These are phyloP conservation scores for Nicotiana attenuata DNA, from an alignment of 257 asterid species.

Conservation along the genomic window DNA sequence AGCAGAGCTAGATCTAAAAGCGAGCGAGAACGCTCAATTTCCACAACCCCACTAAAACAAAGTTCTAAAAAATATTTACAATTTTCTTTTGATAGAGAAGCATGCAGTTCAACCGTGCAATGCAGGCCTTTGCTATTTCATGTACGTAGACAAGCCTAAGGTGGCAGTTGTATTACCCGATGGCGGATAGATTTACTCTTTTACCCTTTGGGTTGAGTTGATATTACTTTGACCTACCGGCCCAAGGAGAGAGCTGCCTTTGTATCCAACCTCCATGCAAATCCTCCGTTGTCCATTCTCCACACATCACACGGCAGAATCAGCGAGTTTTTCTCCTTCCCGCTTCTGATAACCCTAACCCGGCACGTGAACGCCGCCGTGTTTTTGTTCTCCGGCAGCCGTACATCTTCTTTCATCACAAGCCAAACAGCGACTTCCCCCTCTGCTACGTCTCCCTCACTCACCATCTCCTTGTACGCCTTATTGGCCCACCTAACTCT, in stretches of 20 bases:
- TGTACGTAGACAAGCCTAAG: neutral
- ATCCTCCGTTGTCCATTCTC: conserved; percentile 76
- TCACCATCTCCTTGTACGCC: conserved; percentile 44
- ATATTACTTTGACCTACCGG: conserved; percentile 17
- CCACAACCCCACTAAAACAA: neutral
- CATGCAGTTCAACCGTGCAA: neutral
- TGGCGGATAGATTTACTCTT: neutral
- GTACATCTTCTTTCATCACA: conserved; percentile 39
- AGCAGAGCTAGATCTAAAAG: neutral
- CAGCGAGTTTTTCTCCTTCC: conserved; percentile 26
- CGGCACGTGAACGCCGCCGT: conserved; percentile 60
- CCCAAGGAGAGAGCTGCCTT: conserved; percentile 65
- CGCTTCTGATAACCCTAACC: conserved; percentile 56
- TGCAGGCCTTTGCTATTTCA: neutral
- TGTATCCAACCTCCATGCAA: conserved; percentile 91
- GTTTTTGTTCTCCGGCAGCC: conserved; percentile 18
- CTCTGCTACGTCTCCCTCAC: conserved; percentile 11
- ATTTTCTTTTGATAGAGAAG: neutral
- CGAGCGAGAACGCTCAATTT: neutral
- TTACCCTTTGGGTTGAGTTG: neutral
- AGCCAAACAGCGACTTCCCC: conserved; percentile 41
- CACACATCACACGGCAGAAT: conserved; percentile 84
- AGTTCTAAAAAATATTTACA: neutral
- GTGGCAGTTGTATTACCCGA: neutral
- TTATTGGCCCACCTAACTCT: conserved; percentile 58